A percentile compares a stretch with the other conserved stretches of the same genome.
Evolutionary conservation across 2,329 filamentous ascomycete species (phyloP).

Genomic region (Colletotrichum sp.): DNA sequence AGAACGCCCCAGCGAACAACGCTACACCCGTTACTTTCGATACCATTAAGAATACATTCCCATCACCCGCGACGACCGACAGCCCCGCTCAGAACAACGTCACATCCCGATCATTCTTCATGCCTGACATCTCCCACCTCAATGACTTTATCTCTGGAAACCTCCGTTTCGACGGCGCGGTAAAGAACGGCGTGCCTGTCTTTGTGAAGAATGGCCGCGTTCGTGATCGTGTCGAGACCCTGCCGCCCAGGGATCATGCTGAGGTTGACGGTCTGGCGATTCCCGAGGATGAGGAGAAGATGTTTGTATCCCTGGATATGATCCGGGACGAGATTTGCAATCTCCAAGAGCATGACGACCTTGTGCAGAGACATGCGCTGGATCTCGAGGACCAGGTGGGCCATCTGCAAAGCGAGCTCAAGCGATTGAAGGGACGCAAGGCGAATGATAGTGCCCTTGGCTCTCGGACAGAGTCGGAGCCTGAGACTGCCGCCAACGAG

Average conservation of each 20-base stretch:
- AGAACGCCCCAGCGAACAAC: neutral
- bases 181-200: constrained; percentile 59
- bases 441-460: constrained; percentile 41
- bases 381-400: constrained; percentile 58
- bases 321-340: constrained; percentile 62
- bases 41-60: constrained; percentile 20
- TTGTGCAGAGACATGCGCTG: constrained; percentile 59
- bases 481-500: constrained; percentile 46
- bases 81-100: constrained; percentile 42
- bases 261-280: constrained; percentile 56
- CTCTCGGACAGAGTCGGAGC: constrained; percentile 42
- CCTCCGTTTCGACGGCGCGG: constrained; percentile 54
- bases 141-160: constrained; percentile 62
- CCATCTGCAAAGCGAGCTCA: constrained; percentile 53
- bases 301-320: constrained; percentile 67
- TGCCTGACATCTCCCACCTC: constrained; percentile 60
- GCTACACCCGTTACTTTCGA: constrained; percentile 21
- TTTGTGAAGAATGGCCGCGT: constrained; percentile 61
- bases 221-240: constrained; percentile 44
- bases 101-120: constrained; percentile 57
- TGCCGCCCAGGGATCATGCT: constrained; percentile 45
- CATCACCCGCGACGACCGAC: constrained; percentile 37
- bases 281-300: constrained; percentile 60
- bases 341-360: constrained; percentile 61
- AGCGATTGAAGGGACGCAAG: constrained; percentile 46